phyloP scores from a whole-genome alignment of 768 basidiomycete genomes.

The Gymnopilus dilepis region DNA sequence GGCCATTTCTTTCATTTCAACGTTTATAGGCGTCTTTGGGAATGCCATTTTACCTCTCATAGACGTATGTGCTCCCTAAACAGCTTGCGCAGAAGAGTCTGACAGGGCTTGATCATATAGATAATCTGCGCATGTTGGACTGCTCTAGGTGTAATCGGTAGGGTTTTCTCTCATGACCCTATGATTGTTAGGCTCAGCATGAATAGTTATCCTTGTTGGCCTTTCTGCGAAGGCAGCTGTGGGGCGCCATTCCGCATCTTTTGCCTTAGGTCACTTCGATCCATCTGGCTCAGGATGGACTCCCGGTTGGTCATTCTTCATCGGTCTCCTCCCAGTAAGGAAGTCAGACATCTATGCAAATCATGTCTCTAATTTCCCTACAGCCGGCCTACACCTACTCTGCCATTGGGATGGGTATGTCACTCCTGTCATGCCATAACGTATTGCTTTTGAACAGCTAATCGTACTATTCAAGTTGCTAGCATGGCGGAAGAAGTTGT shows the following conservation, averaged over 20 bases:
- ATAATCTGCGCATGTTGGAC: constrained; percentile 69
- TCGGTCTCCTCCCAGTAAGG: constrained; percentile 62
- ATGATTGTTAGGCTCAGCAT: background rate
- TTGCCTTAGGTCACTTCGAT: constrained; percentile 64
- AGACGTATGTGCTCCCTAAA: constrained; percentile 43
- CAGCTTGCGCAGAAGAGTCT: background rate
- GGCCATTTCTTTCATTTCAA: constrained; percentile 52
- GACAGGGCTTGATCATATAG: constrained; percentile 32
- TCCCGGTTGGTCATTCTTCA: constrained; percentile 72
- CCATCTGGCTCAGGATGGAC: constrained; percentile 70
- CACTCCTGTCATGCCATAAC: background rate
- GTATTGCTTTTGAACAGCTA: background rate
- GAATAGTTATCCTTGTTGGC: constrained; percentile 57
- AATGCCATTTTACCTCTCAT: constrained; percentile 55
- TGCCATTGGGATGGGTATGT: constrained; percentile 67
- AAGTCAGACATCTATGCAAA: background rate
- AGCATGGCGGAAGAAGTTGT: constrained; percentile 75
- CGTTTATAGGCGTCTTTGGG: constrained; percentile 59
- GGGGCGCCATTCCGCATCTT: constrained; percentile 58
- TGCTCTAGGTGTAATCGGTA: constrained; percentile 58
- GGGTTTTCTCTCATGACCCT: background rate
- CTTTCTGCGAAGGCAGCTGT: constrained; percentile 61
- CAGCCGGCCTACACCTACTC: constrained; percentile 55
- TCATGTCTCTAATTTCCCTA: constrained; percentile 16
- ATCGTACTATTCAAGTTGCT: constrained; percentile 46